phyloP scores from a whole-genome alignment of 768 basidiomycete genomes.

The Leccinum uliginosum region DNA sequence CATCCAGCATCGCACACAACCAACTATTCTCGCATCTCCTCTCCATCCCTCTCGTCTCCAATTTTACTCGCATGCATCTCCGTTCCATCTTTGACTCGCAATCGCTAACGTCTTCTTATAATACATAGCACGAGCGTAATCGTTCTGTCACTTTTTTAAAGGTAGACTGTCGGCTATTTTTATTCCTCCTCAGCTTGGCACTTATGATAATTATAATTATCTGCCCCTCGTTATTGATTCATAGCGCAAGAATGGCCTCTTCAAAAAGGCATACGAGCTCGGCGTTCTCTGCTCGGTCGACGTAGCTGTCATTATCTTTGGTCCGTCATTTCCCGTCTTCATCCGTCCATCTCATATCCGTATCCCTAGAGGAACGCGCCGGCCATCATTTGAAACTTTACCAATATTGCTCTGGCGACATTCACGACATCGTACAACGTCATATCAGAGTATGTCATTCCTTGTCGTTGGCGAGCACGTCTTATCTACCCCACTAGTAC shows the following conservation, averaged over 20 bases:
- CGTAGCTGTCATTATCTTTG: slow-evolving; percentile 85
- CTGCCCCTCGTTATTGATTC: slow-evolving; percentile 15
- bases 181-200: slow-evolving; percentile 37
- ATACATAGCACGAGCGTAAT: slow-evolving; percentile 81
- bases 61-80: slow-evolving; percentile 24
- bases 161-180: slow-evolving; percentile 68
- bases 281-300: slow-evolving; percentile 89
- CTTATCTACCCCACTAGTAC: slow-evolving; percentile 32
- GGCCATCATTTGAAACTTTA: slow-evolving; percentile 80
- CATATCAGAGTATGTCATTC: slow-evolving; percentile 47
- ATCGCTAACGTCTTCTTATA: slow-evolving; percentile 36
- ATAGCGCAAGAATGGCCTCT: slow-evolving; percentile 84
- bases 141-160: slow-evolving; percentile 89
- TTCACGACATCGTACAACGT: slow-evolving; percentile 64
- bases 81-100: slow-evolving; percentile 30
- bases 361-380: slow-evolving; percentile 60
- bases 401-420: slow-evolving; percentile 74
- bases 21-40: slow-evolving; percentile 21
- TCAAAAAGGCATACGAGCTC: slow-evolving; percentile 89
- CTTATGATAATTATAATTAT: slow-evolving; percentile 30
- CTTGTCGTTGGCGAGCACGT: slow-evolving; percentile 1
- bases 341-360: background rate
- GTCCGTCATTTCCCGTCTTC: slow-evolving; percentile 35
- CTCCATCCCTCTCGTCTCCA: slow-evolving; percentile 21
- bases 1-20: slow-evolving; percentile 4